phyloP scores from a whole-genome alignment of 148 eudicot genomes.

The Silene uniflora region DNA sequence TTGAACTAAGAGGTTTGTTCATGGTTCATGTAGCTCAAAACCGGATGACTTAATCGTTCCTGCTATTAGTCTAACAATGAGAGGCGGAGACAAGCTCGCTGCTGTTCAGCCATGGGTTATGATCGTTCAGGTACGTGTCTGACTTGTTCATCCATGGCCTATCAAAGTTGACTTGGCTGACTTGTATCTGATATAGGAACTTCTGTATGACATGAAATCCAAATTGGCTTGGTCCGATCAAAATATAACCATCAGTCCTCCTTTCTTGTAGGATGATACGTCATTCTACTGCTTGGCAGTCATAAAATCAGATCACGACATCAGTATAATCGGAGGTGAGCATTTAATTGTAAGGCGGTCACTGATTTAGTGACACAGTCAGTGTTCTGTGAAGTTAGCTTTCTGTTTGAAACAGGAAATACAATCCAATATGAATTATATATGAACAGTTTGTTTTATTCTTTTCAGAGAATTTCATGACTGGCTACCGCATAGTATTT shows the following conservation, averaged over 20 bases:
- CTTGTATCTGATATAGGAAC: too few species aligned
- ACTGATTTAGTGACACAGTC: background rate
- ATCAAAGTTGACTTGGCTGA: too few species aligned
- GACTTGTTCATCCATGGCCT: background rate
- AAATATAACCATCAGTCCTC: too few species aligned
- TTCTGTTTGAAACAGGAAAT: too few species aligned
- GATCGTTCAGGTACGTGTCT: conserved; percentile 30
- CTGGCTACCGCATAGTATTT: conserved; percentile 43
- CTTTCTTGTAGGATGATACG: conserved; percentile 38
- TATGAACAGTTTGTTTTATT: background rate
- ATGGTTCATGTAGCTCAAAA: conserved; percentile 42
- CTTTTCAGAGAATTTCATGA: conserved; percentile 42
- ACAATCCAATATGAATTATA: too few species aligned
- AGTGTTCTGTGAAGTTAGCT: background rate
- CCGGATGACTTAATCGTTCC: conserved; percentile 32
- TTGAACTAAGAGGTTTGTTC: background rate
- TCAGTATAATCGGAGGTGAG: conserved; percentile 41
- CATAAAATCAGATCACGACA: conserved; percentile 36
- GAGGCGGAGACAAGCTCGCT: conserved; percentile 50
- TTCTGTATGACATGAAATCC: too few species aligned
- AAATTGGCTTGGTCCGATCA: too few species aligned
- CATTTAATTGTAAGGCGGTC: background rate
- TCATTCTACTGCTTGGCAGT: conserved; percentile 55
- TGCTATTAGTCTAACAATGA: conserved; percentile 56
- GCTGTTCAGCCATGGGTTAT: conserved; percentile 35